Base-by-base conservation (phyloP, 106 monocot genomes). In the Dendrobium chrysotoxum region DNA sequence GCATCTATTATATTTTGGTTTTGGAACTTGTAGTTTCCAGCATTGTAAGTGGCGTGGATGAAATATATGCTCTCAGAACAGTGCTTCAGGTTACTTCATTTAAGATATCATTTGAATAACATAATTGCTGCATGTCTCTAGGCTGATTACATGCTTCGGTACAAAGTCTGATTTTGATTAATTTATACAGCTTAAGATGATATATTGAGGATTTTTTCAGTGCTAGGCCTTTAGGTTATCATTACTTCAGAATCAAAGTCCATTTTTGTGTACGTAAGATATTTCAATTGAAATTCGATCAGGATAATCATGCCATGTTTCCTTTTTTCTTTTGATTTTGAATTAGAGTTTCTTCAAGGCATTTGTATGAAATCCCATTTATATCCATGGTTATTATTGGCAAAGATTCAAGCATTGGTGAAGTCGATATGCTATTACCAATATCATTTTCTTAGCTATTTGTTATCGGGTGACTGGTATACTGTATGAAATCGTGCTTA, bases 341-440 rank as follows among this genome's bases (percentile, higher is more conserved):
- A 61, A 7, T 50, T 50, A n/a, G 61, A 57, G 57, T 57, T 57
- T 16, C 15, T 4, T 57, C 46, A 57, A 57, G 18, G 5, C 61
- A 61, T 23, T 61, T 61, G 61, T 6, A 61, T 61, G 61, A 61
- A 23, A 61, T 70, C 70, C 35, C 70, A 70, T 70, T 64, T 35
- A 70, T 70, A 31, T 70, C 31, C 70, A 35, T 31, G 1, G 70
- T 35, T 12, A 70, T 15, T 35, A 31, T 35, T 70, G 13, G 4
- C 31, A 35, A 70, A 28, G 35, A 31, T 35, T 31, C 13, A 16
- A 10, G 3, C 5, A 16, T 35, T 70, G n/a, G 64, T 65, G 61
- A 68, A 9, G 16, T 16, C 35, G 35, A 35, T 16, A 70, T 70
- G 15, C 61, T 70, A 23, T 28, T 67, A 9, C 66, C 23, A 67